Percentiles rank a stretch among this genome's conserved stretches.
Conservation (phyloP, 768 basidiomycete genomes). For the Lentinula raphanica region DNA sequence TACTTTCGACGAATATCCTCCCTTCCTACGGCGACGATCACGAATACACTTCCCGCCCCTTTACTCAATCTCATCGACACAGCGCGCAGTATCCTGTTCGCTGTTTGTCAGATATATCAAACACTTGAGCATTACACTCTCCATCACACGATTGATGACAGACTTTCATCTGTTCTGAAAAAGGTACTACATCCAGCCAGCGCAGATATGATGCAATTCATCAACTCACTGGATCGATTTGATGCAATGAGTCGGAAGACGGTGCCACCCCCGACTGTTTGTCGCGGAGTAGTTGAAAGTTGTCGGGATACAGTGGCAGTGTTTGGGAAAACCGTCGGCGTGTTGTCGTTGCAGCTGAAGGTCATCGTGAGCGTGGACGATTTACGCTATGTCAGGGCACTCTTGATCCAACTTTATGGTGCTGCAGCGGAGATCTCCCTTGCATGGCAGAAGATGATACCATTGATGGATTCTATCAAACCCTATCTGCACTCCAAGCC, state of each 20-base stretch:
- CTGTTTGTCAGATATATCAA: constrained; percentile 86
- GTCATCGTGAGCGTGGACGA: constrained; percentile 72
- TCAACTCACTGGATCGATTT: constrained; percentile 86
- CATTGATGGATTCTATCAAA: constrained; percentile 64
- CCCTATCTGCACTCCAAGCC: constrained; percentile 45
- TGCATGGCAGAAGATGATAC: constrained; percentile 77
- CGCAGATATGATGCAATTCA: constrained; percentile 74
- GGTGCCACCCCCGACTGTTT: constrained; percentile 64
- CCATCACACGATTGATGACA: constrained; percentile 70
- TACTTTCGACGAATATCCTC: constrained; percentile 93
- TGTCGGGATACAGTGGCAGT: constrained; percentile 80
- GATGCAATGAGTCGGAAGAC: constrained; percentile 71
- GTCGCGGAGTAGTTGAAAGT: constrained; percentile 73
- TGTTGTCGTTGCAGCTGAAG: constrained; percentile 76
- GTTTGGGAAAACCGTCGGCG: constrained; percentile 84
- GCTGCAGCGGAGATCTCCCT: constrained; percentile 82
- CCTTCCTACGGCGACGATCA: constrained; percentile 54
- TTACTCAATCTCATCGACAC: constrained; percentile 75
- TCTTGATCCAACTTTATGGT: constrained; percentile 84
- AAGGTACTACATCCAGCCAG: constrained; percentile 86
- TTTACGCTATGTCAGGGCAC: constrained; percentile 80
- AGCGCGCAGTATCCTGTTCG: constrained; percentile 89
- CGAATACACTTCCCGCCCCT: constrained; percentile 63
- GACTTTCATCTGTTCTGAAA: constrained; percentile 70
- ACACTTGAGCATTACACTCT: constrained; percentile 83